phyloP scores from a whole-genome alignment of 2,329 filamentous ascomycete genomes.

The Metarhizium guizhouense region DNA sequence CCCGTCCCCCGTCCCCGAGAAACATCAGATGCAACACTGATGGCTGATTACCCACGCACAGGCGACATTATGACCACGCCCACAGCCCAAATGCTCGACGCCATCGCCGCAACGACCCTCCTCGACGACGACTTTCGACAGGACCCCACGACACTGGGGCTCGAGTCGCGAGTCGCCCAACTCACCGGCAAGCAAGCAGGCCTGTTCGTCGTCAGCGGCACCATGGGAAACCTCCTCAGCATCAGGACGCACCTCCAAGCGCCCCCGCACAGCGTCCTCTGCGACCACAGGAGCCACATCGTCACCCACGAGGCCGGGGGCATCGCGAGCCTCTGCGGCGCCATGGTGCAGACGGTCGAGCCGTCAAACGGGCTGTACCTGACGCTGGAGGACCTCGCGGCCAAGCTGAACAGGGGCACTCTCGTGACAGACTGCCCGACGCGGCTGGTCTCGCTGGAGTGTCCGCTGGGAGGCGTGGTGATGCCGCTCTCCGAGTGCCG shows the following conservation, averaged over 20 bases:
- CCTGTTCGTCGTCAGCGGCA: neutral
- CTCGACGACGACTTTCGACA: neutral
- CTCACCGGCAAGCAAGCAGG: neutral
- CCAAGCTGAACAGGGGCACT: too few species aligned
- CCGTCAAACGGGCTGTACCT: constrained; percentile 63
- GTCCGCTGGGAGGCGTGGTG: too few species aligned
- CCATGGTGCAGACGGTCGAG: constrained; percentile 53
- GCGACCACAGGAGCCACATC: constrained; percentile 66
- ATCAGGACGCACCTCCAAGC: neutral
- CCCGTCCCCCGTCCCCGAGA: too few species aligned
- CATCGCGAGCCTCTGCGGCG: constrained; percentile 59
- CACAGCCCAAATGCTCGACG: neutral
- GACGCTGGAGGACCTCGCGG: constrained; percentile 59
- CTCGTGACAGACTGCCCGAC: too few species aligned
- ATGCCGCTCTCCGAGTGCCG: too few species aligned
- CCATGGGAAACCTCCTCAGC: neutral
- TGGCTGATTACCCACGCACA: neutral
- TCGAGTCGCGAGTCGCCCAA: neutral
- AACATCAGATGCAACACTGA: too few species aligned
- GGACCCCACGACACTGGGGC: neutral
- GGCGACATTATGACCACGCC: neutral
- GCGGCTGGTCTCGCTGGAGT: too few species aligned
- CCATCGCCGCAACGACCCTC: neutral
- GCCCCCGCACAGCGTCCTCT: neutral
- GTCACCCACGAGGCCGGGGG: constrained; percentile 54